These are phyloP conservation scores for Ustanciosporium gigantosporum DNA, from an alignment of 1,284 basidiomycete genomes.

Conservation along the genomic window DNA sequence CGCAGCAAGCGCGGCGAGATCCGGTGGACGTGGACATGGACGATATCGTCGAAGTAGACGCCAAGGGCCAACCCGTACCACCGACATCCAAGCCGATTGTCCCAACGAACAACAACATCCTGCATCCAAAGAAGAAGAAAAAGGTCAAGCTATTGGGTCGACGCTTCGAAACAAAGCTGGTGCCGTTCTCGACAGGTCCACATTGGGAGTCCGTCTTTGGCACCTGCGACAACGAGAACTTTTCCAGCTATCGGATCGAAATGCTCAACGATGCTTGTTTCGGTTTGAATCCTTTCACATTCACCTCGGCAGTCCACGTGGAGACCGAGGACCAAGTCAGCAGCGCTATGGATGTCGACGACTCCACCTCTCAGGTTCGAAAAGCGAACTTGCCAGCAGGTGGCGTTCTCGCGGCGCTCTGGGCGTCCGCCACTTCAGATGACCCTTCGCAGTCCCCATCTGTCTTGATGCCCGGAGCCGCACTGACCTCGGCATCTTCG, in stretches of 20 bases:
- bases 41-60: conserved; percentile 37
- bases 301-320: conserved; percentile 16
- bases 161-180: conserved; percentile 54
- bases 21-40: not conserved
- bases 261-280: conserved; percentile 50
- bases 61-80: conserved; percentile 18
- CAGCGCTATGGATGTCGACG: not conserved
- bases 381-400: not conserved
- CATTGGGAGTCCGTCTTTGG: conserved; percentile 52
- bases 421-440: not conserved
- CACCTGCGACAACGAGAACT: conserved; percentile 42
- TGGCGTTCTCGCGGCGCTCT: not conserved
- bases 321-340: conserved; percentile 7
- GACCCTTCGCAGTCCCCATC: not conserved
- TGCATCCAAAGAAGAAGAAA: conserved; percentile 55
- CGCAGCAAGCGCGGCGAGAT: not conserved
- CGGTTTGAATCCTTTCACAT: conserved; percentile 56
- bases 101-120: conserved; percentile 13
- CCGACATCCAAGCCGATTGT: not conserved
- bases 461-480: conserved; percentile 3
- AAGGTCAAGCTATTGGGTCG: conserved; percentile 54
- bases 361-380: not conserved
- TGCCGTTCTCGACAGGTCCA: conserved; percentile 54
- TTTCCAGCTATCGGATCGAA: conserved; percentile 51
- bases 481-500: not conserved